Evolutionary conservation across 352 stramenopile genomes (phyloP), one percentile per base, ranked within the genome.

Genomic region (Phytophthora kernoviae): DNA sequence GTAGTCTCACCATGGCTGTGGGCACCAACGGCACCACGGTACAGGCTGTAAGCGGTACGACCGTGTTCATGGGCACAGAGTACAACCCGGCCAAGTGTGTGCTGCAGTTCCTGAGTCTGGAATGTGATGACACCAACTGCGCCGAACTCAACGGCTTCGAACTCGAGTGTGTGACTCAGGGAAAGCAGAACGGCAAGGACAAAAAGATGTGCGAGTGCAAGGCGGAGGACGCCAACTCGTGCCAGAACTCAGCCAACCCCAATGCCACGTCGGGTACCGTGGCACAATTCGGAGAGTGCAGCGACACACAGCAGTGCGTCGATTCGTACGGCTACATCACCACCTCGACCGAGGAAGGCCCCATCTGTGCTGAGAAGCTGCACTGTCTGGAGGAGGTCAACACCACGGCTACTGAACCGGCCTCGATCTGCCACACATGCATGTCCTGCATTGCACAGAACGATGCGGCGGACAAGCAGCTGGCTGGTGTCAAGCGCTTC

Each of bases 361-460:
- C 72, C 10, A 80, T 85, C 41, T 93, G 84, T 45, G 79, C 80
- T 20, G 84, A 93, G 62, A 80, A 81, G 58, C 47, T 93, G 9
- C 78, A 89, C 62, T 93, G 84, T 43, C 69, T 93, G 5, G 69
- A 86, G 64, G 81, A 91, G 44, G 50, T 86, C 49, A 87, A 91
- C 70, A 85, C 84, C 33, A 79, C 65, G 12, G 84, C 77, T 1
- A 84, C 77, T 4, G 58, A 82, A 53, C 75, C 75, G 6, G 79
- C 77, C 2, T 68, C 80, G 47, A 89, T 91, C 45, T 93, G 84
- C 67, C 81, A 91, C 75, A 93, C 84, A 64, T 93, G 84, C 64
- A 83, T 84, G 63, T 90, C 79, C 57, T 93, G 84, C 68, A 88
- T 89, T 45, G 69, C 76, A 12, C 81, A 91, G 70, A 91, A 91